phyloP scores from a whole-genome alignment of 345 rosid species.

The Alliaria petiolata region DNA sequence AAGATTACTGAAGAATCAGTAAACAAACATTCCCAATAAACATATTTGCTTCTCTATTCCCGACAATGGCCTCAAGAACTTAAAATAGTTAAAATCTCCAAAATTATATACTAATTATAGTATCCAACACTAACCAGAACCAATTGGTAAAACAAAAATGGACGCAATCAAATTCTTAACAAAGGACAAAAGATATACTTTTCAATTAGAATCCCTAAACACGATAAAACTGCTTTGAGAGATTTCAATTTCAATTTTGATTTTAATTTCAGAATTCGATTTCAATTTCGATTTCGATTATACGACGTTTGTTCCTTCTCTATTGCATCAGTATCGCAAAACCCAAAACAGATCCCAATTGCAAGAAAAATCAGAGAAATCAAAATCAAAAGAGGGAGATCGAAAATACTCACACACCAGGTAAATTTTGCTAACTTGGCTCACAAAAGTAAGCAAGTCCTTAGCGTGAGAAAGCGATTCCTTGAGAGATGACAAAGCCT shows the following conservation, averaged over 20 bases:
- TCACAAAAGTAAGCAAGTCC: conserved; percentile 61
- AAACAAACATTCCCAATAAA: not conserved
- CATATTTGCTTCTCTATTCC: not conserved
- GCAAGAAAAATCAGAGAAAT: no score
- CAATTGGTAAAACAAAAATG: no score
- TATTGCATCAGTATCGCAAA: not conserved
- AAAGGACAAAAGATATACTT: not conserved
- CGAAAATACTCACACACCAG: conserved; percentile 53
- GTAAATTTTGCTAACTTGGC: conserved; percentile 85
- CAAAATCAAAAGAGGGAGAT: not conserved
- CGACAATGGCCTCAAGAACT: not conserved
- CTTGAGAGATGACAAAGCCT: conserved; percentile 45
- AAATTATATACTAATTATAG: not conserved
- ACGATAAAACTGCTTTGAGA: not conserved
- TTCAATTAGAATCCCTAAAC: not conserved
- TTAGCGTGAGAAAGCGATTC: conserved; percentile 49
- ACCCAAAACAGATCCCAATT: conserved; percentile 34
- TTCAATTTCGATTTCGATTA: not conserved
- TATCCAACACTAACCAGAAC: not conserved
- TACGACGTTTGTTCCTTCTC: not conserved
- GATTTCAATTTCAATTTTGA: not conserved
- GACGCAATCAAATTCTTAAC: not conserved
- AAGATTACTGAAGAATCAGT: not conserved
- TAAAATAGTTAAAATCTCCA: not conserved
- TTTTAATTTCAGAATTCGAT: no score